Conservation (phyloP, 2,329 filamentous ascomycete genomes). For the Aspergillus uvarum region DNA sequence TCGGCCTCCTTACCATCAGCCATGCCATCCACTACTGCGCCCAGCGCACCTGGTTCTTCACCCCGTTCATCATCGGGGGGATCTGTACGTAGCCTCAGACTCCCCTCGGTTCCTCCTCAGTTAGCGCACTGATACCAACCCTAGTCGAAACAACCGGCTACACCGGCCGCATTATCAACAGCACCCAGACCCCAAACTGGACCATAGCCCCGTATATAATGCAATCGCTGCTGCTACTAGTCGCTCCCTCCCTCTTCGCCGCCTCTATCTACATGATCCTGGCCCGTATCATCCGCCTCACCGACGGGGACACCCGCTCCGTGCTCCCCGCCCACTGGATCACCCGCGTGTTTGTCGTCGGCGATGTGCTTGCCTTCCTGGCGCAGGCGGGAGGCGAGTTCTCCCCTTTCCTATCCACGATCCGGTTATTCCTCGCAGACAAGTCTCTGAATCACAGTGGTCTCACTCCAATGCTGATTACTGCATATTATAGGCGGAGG, state of each 20-base stretch:
- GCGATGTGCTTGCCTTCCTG: not conserved
- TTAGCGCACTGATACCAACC: not conserved
- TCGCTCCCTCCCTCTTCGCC: not conserved
- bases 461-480: too few species aligned
- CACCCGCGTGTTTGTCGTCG: not conserved
- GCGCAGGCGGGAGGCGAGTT: not conserved
- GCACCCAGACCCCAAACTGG: not conserved
- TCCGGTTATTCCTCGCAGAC: too few species aligned
- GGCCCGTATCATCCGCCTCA: not conserved
- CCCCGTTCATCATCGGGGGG: not conserved
- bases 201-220: not conserved
- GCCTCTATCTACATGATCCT: too few species aligned
- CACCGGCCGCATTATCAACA: not conserved
- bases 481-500: not conserved
- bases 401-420: too few species aligned
- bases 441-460: too few species aligned
- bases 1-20: not conserved
- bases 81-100: not conserved
- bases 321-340: not conserved
- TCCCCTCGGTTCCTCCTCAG: too few species aligned
- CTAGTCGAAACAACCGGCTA: constrained; percentile 4
- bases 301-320: not conserved
- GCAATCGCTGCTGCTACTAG: not conserved
- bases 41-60: constrained; percentile 3
- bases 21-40: not conserved